phyloP scores from a whole-genome alignment of 2,329 filamentous ascomycete genomes.

The Trichoderma afroharzianum region DNA sequence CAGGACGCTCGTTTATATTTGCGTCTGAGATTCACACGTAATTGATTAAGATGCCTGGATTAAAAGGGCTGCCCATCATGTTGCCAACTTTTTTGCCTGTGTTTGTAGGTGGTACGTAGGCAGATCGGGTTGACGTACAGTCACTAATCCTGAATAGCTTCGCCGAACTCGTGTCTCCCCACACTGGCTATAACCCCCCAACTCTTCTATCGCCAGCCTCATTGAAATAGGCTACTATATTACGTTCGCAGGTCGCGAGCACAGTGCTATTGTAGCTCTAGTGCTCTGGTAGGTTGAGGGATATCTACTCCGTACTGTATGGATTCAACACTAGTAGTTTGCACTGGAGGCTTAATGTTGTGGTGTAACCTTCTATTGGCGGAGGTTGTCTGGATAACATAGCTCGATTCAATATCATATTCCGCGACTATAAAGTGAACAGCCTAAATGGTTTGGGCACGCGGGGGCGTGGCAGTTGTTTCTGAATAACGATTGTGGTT shows the following conservation, averaged over 20 bases:
- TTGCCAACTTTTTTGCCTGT: too few species aligned
- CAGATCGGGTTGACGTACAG: neutral
- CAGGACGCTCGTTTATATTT: neutral
- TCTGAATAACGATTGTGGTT: neutral
- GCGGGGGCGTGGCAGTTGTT: neutral
- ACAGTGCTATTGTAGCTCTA: neutral
- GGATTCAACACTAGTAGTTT: neutral
- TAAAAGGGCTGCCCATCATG: neutral
- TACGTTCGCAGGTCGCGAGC: neutral
- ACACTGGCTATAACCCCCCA: neutral
- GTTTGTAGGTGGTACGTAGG: neutral
- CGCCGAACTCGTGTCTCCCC: neutral
- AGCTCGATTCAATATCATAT: neutral
- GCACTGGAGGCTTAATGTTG: neutral
- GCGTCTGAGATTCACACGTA: neutral
- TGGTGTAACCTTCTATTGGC: neutral
- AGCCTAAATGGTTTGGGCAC: neutral
- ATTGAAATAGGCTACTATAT: neutral
- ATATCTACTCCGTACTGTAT: neutral
- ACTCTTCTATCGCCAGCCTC: neutral
- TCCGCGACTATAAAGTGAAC: neutral
- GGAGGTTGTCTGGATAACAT: neutral
- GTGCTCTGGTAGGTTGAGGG: neutral
- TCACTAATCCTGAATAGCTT: neutral
- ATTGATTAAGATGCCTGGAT: neutral